These are phyloP conservation scores for Penicillium odoratum DNA, from an alignment of 495 filamentous ascomycete genomes.

Conservation along the genomic window DNA sequence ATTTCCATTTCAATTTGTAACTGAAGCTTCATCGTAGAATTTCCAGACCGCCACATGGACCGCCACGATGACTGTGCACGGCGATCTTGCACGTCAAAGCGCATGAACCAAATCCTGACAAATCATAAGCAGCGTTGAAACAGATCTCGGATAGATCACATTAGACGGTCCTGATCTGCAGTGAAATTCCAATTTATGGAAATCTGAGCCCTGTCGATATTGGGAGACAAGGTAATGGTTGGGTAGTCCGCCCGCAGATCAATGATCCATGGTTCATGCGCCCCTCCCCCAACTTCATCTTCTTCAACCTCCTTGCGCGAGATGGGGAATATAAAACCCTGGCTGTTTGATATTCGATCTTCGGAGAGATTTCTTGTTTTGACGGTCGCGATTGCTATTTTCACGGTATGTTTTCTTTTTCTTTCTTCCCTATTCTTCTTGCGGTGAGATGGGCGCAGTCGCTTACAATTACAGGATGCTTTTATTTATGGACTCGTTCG, in stretches of 20 bases:
- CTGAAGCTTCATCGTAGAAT: no score
- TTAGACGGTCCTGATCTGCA: no score
- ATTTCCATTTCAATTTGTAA: no score
- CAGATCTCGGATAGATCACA: no score
- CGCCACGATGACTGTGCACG: no score
- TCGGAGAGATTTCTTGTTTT: conserved; percentile 47
- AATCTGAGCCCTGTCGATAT: background rate
- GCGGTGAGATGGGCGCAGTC: background rate
- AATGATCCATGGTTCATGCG: conserved; percentile 8
- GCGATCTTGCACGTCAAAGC: no score
- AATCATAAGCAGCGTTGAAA: no score
- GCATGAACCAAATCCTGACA: no score
- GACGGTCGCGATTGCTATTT: conserved; percentile 53
- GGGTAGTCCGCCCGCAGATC: background rate
- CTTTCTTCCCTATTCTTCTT: background rate
- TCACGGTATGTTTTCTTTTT: conserved; percentile 39
- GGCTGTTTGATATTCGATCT: conserved; percentile 30
- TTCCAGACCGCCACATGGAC: no score
- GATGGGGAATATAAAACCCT: conserved; percentile 15
- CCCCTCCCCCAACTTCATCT: background rate
- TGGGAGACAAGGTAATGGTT: background rate
- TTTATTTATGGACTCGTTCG: conserved; percentile 71
- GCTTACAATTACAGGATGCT: conserved; percentile 50
- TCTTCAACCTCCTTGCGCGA: background rate
- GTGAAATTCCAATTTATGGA: no score